phyloP scores from a whole-genome alignment of 2,329 filamentous ascomycete species.

The Pseudophaeomoniella oleicola region DNA sequence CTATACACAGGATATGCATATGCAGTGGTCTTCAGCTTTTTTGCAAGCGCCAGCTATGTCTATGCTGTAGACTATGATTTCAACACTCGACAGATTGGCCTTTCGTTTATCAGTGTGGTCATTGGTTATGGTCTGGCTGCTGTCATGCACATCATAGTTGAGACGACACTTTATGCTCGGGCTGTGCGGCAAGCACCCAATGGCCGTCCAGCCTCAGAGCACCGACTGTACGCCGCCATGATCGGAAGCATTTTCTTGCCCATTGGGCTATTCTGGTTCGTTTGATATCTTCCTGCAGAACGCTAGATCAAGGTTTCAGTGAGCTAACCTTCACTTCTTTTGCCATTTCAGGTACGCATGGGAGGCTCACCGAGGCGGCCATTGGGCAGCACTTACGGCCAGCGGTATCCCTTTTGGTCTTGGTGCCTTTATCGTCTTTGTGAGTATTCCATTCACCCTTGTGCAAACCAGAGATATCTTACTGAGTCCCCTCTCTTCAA shows the following conservation, averaged over 20 bases:
- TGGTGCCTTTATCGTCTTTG: constrained; percentile 16
- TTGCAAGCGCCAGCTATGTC: constrained; percentile 72
- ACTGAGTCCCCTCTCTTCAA: too few species aligned
- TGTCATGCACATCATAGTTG: constrained; percentile 9
- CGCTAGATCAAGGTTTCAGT: too few species aligned
- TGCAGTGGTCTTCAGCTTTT: constrained; percentile 67
- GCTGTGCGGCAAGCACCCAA: constrained; percentile 5
- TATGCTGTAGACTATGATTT: constrained; percentile 57
- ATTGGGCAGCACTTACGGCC: constrained; percentile 21
- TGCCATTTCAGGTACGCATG: too few species aligned
- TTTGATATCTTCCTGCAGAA: too few species aligned
- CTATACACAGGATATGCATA: constrained; percentile 67
- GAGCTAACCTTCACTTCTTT: too few species aligned
- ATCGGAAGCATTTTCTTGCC: constrained; percentile 34
- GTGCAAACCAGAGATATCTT: too few species aligned
- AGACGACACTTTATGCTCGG: constrained; percentile 10
- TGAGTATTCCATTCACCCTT: too few species aligned
- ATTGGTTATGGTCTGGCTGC: constrained; percentile 47
- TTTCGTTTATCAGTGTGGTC: constrained; percentile 74
- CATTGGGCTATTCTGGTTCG: constrained; percentile 32
- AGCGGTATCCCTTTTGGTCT: constrained; percentile 14
- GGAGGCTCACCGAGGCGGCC: constrained; percentile 24
- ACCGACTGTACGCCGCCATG: constrained; percentile 32
- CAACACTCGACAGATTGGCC: constrained; percentile 49
- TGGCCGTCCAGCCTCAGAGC: constrained; percentile 28